Conservation (phyloP, 2,329 filamentous ascomycete species). For the Setomelanomma holmii region DNA sequence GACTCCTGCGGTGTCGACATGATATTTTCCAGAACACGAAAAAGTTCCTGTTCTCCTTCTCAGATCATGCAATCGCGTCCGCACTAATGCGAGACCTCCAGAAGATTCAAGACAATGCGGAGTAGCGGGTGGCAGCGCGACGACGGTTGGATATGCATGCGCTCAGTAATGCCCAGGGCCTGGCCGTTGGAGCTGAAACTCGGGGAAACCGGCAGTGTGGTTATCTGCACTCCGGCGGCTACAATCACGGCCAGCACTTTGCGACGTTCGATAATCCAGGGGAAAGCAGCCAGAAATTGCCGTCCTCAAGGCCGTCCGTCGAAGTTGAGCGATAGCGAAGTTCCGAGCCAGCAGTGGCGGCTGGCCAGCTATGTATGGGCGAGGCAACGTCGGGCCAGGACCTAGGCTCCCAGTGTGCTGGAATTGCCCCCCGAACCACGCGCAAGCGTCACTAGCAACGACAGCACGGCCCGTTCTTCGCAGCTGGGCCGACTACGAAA, state of each 20-base stretch:
- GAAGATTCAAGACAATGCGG: neutral
- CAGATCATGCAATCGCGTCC: neutral
- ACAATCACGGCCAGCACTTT: neutral
- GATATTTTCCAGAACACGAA: neutral
- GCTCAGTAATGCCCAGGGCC: constrained; percentile 27
- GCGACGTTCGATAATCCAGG: neutral
- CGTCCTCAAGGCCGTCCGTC: constrained; percentile 8
- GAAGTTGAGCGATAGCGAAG: constrained; percentile 17
- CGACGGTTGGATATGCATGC: constrained; percentile 34
- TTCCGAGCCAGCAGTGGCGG: constrained; percentile 17
- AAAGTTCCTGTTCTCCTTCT: neutral
- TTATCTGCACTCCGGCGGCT: constrained; percentile 9
- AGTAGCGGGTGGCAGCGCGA: constrained; percentile 6
- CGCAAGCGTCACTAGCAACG: constrained; percentile 33
- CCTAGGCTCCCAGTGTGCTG: constrained; percentile 34
- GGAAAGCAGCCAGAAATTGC: constrained; percentile 1
- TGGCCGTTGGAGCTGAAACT: constrained; percentile 39
- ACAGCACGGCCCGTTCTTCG: constrained; percentile 29
- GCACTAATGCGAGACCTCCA: constrained; percentile 4
- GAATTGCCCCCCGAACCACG: constrained; percentile 35
- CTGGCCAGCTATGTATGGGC: constrained; percentile 32
- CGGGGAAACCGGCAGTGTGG: constrained; percentile 35
- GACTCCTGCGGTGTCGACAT: constrained; percentile 37
- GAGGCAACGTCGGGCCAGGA: constrained; percentile 21
- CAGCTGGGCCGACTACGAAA: constrained; percentile 19